Percentiles rank a stretch among this genome's conserved stretches.
These are phyloP conservation scores for Suillus sp. DNA, from an alignment of 768 basidiomycete species.

Conservation along the genomic window DNA sequence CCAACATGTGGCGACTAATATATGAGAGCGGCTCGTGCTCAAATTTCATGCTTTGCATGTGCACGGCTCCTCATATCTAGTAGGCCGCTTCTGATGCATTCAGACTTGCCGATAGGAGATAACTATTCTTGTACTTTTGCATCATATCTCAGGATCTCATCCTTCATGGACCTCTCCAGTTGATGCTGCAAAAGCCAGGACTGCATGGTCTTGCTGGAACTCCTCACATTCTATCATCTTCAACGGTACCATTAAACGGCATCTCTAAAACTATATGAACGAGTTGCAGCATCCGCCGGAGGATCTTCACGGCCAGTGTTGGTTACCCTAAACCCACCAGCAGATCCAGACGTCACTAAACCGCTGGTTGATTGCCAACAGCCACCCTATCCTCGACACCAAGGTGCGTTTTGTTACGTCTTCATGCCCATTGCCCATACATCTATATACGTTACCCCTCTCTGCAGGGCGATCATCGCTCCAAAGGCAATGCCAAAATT, in stretches of 20 bases:
- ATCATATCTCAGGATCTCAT: neutral
- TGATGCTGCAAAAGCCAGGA: constrained; percentile 65
- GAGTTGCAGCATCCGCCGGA: constrained; percentile 68
- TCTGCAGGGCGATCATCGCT: constrained; percentile 51
- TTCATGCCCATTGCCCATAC: constrained; percentile 2
- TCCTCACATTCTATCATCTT: constrained; percentile 47
- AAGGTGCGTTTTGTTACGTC: constrained; percentile 36
- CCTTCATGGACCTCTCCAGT: constrained; percentile 34
- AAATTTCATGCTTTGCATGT: constrained; percentile 61
- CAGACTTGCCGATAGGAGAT: constrained; percentile 41
- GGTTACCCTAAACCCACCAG: constrained; percentile 72
- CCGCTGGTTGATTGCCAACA: constrained; percentile 59
- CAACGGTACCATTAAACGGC: neutral
- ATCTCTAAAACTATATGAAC: constrained; percentile 68
- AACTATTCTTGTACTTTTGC: constrained; percentile 8
- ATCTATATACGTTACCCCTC: neutral
- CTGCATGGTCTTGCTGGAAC: constrained; percentile 81
- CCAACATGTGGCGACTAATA: constrained; percentile 70
- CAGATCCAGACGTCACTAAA: constrained; percentile 46
- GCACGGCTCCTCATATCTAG: no score
- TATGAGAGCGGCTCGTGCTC: constrained; percentile 75
- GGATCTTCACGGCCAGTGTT: constrained; percentile 57
- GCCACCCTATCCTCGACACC: constrained; percentile 66
- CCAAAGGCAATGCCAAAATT: constrained; percentile 57
- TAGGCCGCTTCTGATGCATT: no score